These are phyloP conservation scores for Diaporthe longicolla DNA, from an alignment of 2,329 filamentous ascomycete genomes.

Conservation along the genomic window DNA sequence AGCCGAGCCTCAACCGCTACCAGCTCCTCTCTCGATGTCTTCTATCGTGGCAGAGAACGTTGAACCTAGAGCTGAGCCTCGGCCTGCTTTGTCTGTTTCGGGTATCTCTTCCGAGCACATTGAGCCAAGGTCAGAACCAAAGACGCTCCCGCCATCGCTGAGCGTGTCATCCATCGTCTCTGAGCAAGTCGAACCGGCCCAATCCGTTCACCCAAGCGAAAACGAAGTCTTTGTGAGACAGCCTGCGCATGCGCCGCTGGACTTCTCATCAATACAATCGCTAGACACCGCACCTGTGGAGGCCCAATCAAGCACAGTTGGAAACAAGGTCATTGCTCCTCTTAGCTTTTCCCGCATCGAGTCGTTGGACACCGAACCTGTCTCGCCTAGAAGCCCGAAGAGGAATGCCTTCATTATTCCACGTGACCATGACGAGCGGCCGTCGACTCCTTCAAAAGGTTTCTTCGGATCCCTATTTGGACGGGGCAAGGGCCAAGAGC, in stretches of 20 bases:
- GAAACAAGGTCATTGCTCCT: conserved; percentile 44
- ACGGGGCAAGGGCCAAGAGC: conserved; percentile 59
- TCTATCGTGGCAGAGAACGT: conserved; percentile 45
- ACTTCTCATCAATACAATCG: conserved; percentile 58
- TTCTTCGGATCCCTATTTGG: conserved; percentile 53
- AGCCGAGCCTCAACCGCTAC: conserved; percentile 40
- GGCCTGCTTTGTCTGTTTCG: conserved; percentile 50
- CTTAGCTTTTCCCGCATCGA: conserved; percentile 61
- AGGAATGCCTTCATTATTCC: conserved; percentile 71
- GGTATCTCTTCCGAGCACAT: conserved; percentile 50
- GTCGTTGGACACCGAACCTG: conserved; percentile 61
- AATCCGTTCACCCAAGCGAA: conserved; percentile 44
- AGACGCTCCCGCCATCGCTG: conserved; percentile 44
- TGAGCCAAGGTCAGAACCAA: conserved; percentile 48
- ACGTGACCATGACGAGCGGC: conserved; percentile 55
- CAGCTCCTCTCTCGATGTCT: conserved; percentile 43
- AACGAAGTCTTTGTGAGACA: conserved; percentile 30
- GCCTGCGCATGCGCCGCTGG: conserved; percentile 47
- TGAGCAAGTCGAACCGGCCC: conserved; percentile 52
- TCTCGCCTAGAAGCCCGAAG: conserved; percentile 65
- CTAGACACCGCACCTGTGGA: conserved; percentile 61
- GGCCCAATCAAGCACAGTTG: conserved; percentile 44
- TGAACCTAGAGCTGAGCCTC: conserved; percentile 49
- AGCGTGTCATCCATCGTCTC: conserved; percentile 53
- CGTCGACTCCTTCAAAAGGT: conserved; percentile 32